These are phyloP conservation scores for Podospora anserina DNA, from an alignment of 495 filamentous ascomycete genomes.

Conservation along the genomic window DNA sequence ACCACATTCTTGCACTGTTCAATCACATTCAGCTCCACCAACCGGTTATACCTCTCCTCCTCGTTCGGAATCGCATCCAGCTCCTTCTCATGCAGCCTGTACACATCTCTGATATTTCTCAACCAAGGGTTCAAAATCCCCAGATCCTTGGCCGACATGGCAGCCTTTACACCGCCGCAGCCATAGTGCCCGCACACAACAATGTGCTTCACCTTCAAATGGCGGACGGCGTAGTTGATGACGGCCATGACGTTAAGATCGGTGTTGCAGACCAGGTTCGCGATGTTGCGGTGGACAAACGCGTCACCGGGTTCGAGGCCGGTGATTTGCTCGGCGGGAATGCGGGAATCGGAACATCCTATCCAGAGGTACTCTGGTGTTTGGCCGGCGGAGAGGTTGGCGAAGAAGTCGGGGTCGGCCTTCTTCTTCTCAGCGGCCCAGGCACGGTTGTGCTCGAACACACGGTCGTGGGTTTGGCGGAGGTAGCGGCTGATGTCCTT, in stretches of 20 bases:
- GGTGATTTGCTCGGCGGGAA: slow-evolving; percentile 59
- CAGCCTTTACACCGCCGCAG: slow-evolving; percentile 62
- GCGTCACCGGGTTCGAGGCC: slow-evolving; percentile 58
- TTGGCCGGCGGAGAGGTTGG: slow-evolving; percentile 51
- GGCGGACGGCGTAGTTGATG: slow-evolving; percentile 58
- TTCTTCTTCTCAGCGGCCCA: slow-evolving; percentile 52
- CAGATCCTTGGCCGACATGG: slow-evolving; percentile 56
- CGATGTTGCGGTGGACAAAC: slow-evolving; percentile 64
- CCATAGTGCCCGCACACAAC: slow-evolving; percentile 64
- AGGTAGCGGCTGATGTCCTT: slow-evolving; percentile 45
- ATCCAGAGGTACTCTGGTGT: slow-evolving; percentile 62
- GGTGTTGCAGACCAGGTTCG: slow-evolving; percentile 57
- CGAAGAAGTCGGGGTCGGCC: slow-evolving; percentile 56
- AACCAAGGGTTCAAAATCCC: slow-evolving; percentile 61
- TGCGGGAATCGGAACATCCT: slow-evolving; percentile 61
- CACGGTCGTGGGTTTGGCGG: slow-evolving; percentile 47
- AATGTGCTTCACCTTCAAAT: slow-evolving; percentile 61
- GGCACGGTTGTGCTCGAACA: slow-evolving; percentile 53
- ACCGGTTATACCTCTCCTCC: slow-evolving; percentile 47
- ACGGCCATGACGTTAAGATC: slow-evolving; percentile 61
- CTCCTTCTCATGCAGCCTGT: slow-evolving; percentile 55
- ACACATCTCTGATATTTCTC: slow-evolving; percentile 59
- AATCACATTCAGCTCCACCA: slow-evolving; percentile 59
- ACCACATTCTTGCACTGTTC: slow-evolving; percentile 59
- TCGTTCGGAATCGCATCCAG: slow-evolving; percentile 50